Evolutionary conservation across 2,329 filamentous ascomycete genomes (phyloP), one percentile per base, ranked within the genome.

Genomic region (Fusarium concolor): DNA sequence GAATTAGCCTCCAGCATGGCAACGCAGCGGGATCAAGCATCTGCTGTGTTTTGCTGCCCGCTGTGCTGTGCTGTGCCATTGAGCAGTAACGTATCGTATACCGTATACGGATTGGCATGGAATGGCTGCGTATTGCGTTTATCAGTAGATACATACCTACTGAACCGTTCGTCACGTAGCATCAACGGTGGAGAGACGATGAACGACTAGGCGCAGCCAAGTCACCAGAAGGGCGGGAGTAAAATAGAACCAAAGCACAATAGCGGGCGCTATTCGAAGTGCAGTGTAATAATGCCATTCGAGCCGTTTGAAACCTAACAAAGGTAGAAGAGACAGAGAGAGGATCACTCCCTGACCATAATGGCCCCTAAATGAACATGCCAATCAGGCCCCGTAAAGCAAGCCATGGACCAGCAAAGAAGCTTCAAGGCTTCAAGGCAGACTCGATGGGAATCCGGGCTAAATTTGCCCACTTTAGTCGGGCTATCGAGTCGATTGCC

Each of bases 391-490:
- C 51, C 45, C 38, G 33, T 37, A 39, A 33, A 54, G 37, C 31
- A 61, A 54, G 60, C 62, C 61, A 65, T 65, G 43, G 38, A 60
- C 46, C 52, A 54, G 59, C 31, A 52, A 52, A 50, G 46, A 52
- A 49, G 52, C 43, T 51, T 52, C 62, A 63, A 70, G 62, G 67
- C 63, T 51, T 52, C 62, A 63, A 70, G 62, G 67, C 63, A 70
- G 67, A 65, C 68, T 70, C 51, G 41, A 69, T 31, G 29, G 18
- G 24, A 45, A 45, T 51, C 15, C 29, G 51, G 31, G 47, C 42
- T 56, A 71, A 71, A 67, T 72, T 71, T 65, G 55, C 65, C 70
- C 70, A 59, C 39, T 57, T 67, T 68, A 35, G 17, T 35, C 33
- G 33, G 60, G 49, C 59, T 53, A 44, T 71, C 56, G 37, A 63